These are phyloP conservation scores for Ophiocordyceps australis DNA, from an alignment of 2,329 filamentous ascomycete genomes.

Conservation along the genomic window DNA sequence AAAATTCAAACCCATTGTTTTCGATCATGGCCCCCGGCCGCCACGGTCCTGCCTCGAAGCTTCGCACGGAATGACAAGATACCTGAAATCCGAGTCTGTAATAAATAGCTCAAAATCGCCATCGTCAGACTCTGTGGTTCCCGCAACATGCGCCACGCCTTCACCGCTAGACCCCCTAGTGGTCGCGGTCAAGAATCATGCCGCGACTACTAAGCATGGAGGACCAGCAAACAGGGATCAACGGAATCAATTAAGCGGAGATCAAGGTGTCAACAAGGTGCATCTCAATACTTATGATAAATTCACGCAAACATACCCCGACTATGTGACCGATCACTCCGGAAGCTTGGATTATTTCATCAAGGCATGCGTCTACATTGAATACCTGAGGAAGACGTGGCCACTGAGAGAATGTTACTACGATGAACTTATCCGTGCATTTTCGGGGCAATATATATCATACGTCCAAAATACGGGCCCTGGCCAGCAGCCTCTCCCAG, in stretches of 20 bases:
- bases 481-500: slow-evolving; percentile 12
- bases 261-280: too few species aligned
- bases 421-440: slow-evolving; percentile 32
- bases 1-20: too few species aligned
- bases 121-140: slow-evolving; percentile 12
- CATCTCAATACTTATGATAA: too few species aligned
- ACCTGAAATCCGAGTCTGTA: too few species aligned
- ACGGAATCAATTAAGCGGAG: too few species aligned
- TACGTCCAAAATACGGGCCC: slow-evolving; percentile 16
- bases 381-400: slow-evolving; percentile 15
- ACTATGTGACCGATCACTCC: slow-evolving; percentile 18
- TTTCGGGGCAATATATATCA: slow-evolving; percentile 19
- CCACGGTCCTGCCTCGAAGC: too few species aligned
- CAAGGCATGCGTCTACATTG: slow-evolving; percentile 22
- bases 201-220: too few species aligned
- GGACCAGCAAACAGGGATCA: too few species aligned
- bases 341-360: slow-evolving; percentile 23
- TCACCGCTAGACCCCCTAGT: too few species aligned
- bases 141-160: slow-evolving; percentile 9
- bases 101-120: slow-evolving; percentile 9
- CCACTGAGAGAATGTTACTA: slow-evolving; percentile 23
- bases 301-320: slow-evolving; percentile 27
- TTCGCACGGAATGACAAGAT: too few species aligned
- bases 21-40: too few species aligned
- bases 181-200: too few species aligned